Evolutionary conservation across 2,329 filamentous ascomycete genomes (phyloP).

Genomic region (Pseudogymnoascus sp.): DNA sequence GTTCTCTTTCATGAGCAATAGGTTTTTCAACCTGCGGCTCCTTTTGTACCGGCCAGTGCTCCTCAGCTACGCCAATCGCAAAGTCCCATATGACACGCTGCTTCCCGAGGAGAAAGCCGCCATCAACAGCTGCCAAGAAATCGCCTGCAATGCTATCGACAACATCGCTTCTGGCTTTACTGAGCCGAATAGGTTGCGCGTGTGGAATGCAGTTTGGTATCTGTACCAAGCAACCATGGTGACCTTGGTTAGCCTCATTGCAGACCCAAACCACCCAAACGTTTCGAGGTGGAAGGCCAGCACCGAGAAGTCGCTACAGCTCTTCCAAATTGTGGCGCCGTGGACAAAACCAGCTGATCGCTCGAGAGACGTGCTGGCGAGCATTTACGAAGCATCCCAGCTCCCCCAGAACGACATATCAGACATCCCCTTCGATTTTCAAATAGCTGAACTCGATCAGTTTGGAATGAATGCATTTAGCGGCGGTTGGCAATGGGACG

Average conservation of each 20-base stretch:
- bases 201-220: neutral
- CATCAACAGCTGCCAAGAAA: slow-evolving; percentile 3
- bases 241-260: neutral
- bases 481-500: neutral
- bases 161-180: neutral
- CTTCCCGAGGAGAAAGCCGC: neutral
- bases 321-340: neutral
- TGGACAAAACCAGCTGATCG: slow-evolving; percentile 1
- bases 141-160: slow-evolving; percentile 2
- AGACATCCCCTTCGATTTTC: neutral
- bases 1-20: neutral
- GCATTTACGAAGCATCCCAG: neutral
- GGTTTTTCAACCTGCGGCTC: neutral
- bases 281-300: neutral
- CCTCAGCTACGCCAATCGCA: slow-evolving; percentile 1
- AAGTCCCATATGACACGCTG: neutral
- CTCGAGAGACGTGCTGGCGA: neutral
- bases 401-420: neutral
- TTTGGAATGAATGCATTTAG: neutral
- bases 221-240: neutral
- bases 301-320: neutral
- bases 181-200: neutral
- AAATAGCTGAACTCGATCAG: slow-evolving; percentile 4
- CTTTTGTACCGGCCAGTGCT: neutral
- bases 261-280: slow-evolving; percentile 1